Evolutionary conservation across 2,329 filamentous ascomycete genomes (phyloP).

Genomic region (Ophiocordyceps camponoti-saundersi): DNA sequence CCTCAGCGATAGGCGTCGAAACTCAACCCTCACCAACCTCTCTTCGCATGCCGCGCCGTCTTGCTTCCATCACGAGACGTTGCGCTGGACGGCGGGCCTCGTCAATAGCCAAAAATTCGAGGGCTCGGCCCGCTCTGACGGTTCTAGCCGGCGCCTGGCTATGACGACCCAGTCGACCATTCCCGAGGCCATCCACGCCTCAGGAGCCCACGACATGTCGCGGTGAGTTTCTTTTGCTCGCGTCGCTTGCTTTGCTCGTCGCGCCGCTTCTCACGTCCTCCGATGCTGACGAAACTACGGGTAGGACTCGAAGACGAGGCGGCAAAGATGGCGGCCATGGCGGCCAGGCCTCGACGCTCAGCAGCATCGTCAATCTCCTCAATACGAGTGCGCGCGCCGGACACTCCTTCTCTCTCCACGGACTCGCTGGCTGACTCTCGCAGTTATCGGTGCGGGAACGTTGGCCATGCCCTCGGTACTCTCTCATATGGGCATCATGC

Average conservation of each 20-base stretch:
- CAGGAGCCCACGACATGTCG: constrained; percentile 28
- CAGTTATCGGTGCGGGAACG: constrained; percentile 85
- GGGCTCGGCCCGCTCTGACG: not conserved
- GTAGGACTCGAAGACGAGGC: constrained; percentile 38
- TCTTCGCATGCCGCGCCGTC: not conserved
- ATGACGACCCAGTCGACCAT: constrained; percentile 41
- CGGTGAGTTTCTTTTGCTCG: constrained; percentile 16
- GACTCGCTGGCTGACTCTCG: constrained; percentile 5
- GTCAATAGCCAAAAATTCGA: not conserved
- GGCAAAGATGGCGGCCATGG: constrained; percentile 50
- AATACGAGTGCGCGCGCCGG: constrained; percentile 61
- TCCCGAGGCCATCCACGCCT: constrained; percentile 25
- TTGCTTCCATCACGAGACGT: not conserved
- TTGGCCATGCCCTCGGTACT: constrained; percentile 91
- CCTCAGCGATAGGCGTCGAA: not conserved
- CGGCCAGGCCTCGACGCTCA: constrained; percentile 74
- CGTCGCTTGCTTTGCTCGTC: not conserved
- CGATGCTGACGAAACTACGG: too few species aligned
- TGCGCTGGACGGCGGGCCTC: not conserved
- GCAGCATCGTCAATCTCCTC: constrained; percentile 85
- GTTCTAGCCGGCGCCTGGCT: constrained; percentile 9
- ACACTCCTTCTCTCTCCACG: not conserved
- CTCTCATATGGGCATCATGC: constrained; percentile 83
- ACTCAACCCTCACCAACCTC: not conserved
- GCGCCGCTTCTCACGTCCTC: not conserved